These are phyloP conservation scores for Violaceomyces palustris DNA, from an alignment of 1,284 basidiomycete species.

Conservation along the genomic window DNA sequence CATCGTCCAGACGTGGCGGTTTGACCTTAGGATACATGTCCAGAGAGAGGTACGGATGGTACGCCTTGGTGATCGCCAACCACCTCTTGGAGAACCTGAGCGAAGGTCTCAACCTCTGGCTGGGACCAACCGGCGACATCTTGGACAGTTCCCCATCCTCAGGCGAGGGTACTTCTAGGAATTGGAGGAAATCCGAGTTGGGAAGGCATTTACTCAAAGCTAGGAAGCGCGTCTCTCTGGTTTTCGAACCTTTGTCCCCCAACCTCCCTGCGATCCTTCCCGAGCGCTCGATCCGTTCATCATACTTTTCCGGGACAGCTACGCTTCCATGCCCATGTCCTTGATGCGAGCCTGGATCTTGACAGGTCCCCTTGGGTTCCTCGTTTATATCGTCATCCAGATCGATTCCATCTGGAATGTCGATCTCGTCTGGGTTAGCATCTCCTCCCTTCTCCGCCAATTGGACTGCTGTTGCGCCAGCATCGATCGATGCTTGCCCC, in stretches of 20 bases:
- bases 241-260: no score
- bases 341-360: no score
- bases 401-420: conserved; percentile 12
- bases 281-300: no score
- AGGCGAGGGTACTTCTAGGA: conserved; percentile 22
- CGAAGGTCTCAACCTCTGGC: conserved; percentile 47
- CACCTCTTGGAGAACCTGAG: conserved; percentile 70
- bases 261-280: no score
- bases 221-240: conserved; percentile 67
- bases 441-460: background rate
- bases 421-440: conserved; percentile 32
- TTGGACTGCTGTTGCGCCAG: no score
- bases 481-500: no score
- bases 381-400: conserved; percentile 25
- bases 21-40: no score
- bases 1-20: conserved; percentile 59
- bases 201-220: conserved; percentile 90
- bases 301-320: no score
- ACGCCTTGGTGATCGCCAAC: conserved; percentile 85
- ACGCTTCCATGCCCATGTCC: no score
- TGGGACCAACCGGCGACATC: background rate
- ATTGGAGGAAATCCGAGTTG: conserved; percentile 66
- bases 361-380: no score
- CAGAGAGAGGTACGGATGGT: conserved; percentile 70
- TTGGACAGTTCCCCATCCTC: conserved; percentile 8